These are phyloP conservation scores for Acacia acuminata DNA, from an alignment of 306 rosid genomes.

Conservation along the genomic window DNA sequence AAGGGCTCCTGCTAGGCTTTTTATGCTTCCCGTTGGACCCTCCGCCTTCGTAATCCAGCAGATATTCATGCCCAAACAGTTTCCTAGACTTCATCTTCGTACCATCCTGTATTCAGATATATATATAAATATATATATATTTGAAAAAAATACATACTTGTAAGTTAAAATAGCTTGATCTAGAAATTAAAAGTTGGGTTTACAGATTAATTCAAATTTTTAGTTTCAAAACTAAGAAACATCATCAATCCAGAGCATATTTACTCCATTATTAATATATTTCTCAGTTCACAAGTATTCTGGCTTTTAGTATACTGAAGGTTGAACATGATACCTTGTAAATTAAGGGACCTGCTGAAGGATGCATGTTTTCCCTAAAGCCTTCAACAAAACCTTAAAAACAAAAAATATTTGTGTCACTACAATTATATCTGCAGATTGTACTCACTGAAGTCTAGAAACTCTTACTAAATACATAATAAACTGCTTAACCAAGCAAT, in stretches of 20 bases:
- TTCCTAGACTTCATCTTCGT: constrained; percentile 51
- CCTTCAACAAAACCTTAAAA: constrained; percentile 53
- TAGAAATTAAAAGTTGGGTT: constrained; percentile 3
- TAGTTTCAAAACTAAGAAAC: not conserved
- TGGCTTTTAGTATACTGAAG: not conserved
- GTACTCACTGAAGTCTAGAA: not conserved
- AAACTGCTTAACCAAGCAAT: not conserved
- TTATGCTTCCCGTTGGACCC: constrained; percentile 63
- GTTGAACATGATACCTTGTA: constrained; percentile 44
- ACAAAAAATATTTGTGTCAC: not conserved
- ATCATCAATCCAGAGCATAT: constrained; percentile 6
- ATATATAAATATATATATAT: not conserved
- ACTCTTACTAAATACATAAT: not conserved
- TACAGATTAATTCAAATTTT: not conserved
- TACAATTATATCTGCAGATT: not conserved
- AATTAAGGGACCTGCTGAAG: constrained; percentile 34
- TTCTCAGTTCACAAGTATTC: not conserved
- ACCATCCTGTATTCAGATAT: constrained; percentile 43
- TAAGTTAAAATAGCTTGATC: constrained; percentile 19
- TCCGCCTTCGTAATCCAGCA: constrained; percentile 71
- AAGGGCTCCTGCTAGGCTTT: constrained; percentile 69
- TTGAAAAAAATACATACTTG: constrained; percentile 1
- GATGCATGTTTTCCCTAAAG: constrained; percentile 46
- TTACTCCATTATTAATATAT: constrained; percentile 13
- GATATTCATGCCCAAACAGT: constrained; percentile 40